Conservation (phyloP, 2,329 filamentous ascomycete species). For the Cryphonectria parasitica region DNA sequence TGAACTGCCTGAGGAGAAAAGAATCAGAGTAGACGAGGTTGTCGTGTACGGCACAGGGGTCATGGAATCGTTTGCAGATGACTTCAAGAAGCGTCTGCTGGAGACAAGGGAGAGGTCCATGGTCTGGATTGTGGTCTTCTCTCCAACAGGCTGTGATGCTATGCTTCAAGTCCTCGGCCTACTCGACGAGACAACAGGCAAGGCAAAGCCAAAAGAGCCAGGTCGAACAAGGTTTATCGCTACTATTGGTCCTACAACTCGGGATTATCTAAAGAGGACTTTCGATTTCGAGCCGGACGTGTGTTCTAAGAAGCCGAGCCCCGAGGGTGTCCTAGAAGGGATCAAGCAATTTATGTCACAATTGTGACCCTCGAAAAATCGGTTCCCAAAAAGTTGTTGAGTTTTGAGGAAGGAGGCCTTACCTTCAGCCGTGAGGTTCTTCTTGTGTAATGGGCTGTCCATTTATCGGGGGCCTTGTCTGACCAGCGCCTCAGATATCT, state of each 20-base stretch:
- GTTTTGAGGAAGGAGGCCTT: neutral
- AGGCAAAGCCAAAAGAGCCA: constrained; percentile 36
- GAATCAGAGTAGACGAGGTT: constrained; percentile 74
- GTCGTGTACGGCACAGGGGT: constrained; percentile 87
- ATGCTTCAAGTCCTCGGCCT: constrained; percentile 59
- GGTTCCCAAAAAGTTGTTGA: constrained; percentile 2
- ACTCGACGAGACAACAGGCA: constrained; percentile 52
- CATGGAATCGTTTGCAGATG: constrained; percentile 73
- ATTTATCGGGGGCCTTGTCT: neutral
- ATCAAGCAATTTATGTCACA: constrained; percentile 55
- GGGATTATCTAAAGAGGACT: constrained; percentile 67
- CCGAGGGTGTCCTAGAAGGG: constrained; percentile 73
- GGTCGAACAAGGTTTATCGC: constrained; percentile 66
- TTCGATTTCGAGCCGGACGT: constrained; percentile 75
- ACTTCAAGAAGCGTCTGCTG: constrained; percentile 61
- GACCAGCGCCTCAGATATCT: neutral
- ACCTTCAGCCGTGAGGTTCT: neutral
- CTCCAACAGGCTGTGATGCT: constrained; percentile 65
- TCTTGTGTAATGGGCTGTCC: neutral
- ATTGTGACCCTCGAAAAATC: constrained; percentile 29
- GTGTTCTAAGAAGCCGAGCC: constrained; percentile 81
- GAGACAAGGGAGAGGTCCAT: constrained; percentile 44
- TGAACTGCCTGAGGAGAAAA: constrained; percentile 49
- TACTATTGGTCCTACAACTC: constrained; percentile 93
- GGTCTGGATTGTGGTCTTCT: constrained; percentile 79